These are phyloP conservation scores for Oldenlandia corymbosa DNA, from an alignment of 257 asterid species.

Conservation along the genomic window DNA sequence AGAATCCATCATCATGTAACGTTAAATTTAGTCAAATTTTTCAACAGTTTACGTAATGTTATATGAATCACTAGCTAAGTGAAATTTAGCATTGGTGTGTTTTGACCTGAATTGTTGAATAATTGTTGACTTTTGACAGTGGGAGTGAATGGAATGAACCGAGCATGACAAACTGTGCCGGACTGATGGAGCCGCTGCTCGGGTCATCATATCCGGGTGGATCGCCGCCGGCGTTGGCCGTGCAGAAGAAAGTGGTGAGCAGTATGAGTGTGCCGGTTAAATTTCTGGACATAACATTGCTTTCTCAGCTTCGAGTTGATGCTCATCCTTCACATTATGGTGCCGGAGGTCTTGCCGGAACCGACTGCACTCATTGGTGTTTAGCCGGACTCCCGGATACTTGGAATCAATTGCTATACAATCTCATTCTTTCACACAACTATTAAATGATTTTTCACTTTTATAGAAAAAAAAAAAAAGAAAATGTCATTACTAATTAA, in stretches of 20 bases:
- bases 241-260: constrained; percentile 18
- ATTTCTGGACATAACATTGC: constrained; percentile 14
- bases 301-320: constrained; percentile 15
- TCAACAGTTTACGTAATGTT: no score
- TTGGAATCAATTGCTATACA: constrained; percentile 19
- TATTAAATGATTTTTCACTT: not conserved
- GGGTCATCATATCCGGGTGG: constrained; percentile 16
- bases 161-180: constrained; percentile 6
- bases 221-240: constrained; percentile 9
- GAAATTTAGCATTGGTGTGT: no score
- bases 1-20: not conserved
- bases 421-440: constrained; percentile 2
- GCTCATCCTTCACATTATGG: constrained; percentile 22
- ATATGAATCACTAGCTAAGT: no score
- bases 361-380: constrained; percentile 20
- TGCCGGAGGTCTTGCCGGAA: not conserved
- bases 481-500: no score
- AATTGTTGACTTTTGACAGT: not conserved
- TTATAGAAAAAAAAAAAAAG: not conserved
- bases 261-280: constrained; percentile 5
- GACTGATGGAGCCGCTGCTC: constrained; percentile 1
- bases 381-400: constrained; percentile 16
- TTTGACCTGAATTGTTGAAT: no score
- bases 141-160: constrained; percentile 18
- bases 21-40: no score